A percentile compares a stretch with the other conserved stretches of the same genome.
These are phyloP conservation scores for Platanus orientalis DNA, from an alignment of 164 flowering plant species.

Conservation along the genomic window DNA sequence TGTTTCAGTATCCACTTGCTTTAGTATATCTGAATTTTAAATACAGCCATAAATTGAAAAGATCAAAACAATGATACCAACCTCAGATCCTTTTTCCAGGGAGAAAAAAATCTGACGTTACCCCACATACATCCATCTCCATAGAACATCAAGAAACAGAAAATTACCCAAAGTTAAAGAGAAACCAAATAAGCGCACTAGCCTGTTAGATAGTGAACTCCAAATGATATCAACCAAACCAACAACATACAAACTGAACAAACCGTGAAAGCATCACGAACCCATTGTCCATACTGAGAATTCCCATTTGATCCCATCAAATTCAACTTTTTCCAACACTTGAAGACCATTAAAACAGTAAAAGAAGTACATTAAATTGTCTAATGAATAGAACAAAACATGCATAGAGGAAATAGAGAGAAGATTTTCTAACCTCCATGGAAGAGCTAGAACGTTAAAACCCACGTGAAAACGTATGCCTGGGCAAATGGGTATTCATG, in stretches of 20 bases:
- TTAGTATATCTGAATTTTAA: too few relatives aligned
- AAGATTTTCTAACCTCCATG: conserved; percentile 7
- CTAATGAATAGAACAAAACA: conserved; percentile 2
- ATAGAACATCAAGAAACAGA: conserved; percentile 8
- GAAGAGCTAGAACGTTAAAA: conserved; percentile 11
- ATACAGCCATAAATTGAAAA: too few relatives aligned
- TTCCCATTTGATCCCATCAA: conserved; percentile 18
- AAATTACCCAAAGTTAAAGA: conserved; percentile 10
- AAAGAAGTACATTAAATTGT: not conserved
- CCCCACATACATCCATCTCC: conserved; percentile 4
- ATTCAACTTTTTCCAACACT: conserved; percentile 1
- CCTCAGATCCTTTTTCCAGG: not conserved
- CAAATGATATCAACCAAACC: conserved; percentile 7
- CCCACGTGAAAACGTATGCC: conserved; percentile 21
- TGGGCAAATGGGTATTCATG: conserved; percentile 20
- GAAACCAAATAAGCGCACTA: conserved; percentile 10
- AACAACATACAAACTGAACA: conserved; percentile 4
- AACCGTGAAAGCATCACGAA: conserved; percentile 3
- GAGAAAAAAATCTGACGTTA: not conserved
- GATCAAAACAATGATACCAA: not conserved
- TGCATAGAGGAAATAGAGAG: conserved; percentile 2
- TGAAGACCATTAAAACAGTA: not conserved
- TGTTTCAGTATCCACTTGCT: too few relatives aligned
- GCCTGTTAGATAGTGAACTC: conserved; percentile 2
- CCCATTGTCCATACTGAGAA: conserved; percentile 3